These are phyloP conservation scores for Coccomyxa sp. DNA, from an alignment of 139 green algal species.

Conservation along the genomic window DNA sequence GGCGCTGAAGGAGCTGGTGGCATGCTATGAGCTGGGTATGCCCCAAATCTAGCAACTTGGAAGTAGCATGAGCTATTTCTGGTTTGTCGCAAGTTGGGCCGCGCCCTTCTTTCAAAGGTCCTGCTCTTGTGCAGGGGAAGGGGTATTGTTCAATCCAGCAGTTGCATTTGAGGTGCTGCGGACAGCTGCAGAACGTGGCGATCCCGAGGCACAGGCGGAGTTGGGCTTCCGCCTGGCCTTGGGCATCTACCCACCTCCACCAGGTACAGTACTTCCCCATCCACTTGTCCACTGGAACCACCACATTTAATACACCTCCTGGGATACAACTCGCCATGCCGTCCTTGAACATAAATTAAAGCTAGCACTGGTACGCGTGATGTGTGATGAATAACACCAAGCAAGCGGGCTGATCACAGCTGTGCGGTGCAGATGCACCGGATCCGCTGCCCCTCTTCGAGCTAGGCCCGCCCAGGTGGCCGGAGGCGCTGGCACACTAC, in stretches of 20 bases:
- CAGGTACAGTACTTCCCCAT: neutral
- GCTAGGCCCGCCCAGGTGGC: slow-evolving; percentile 32
- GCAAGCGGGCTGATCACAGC: too few species aligned
- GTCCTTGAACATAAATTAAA: too few species aligned
- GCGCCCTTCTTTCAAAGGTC: neutral
- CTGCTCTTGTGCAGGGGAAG: slow-evolving; percentile 31
- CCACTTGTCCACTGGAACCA: neutral
- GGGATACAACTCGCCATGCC: too few species aligned
- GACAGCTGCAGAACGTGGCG: slow-evolving; percentile 52
- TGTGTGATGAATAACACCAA: too few species aligned
- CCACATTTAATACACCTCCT: neutral
- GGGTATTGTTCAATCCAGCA: slow-evolving; percentile 38
- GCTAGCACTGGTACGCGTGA: too few species aligned
- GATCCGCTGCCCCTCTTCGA: slow-evolving; percentile 12
- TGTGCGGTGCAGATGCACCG: neutral
- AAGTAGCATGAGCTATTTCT: neutral
- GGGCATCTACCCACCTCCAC: slow-evolving; percentile 47
- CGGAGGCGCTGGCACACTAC: slow-evolving; percentile 66
- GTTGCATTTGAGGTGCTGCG: slow-evolving; percentile 63
- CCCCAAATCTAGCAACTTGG: neutral
- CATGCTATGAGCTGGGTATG: slow-evolving; percentile 34
- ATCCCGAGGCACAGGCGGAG: slow-evolving; percentile 66
- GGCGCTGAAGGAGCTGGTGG: slow-evolving; percentile 37
- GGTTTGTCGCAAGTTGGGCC: too few species aligned
- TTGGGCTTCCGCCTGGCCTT: slow-evolving; percentile 52